Conservation (phyloP, 495 filamentous ascomycete genomes). For the Penicillium egyptiacum region DNA sequence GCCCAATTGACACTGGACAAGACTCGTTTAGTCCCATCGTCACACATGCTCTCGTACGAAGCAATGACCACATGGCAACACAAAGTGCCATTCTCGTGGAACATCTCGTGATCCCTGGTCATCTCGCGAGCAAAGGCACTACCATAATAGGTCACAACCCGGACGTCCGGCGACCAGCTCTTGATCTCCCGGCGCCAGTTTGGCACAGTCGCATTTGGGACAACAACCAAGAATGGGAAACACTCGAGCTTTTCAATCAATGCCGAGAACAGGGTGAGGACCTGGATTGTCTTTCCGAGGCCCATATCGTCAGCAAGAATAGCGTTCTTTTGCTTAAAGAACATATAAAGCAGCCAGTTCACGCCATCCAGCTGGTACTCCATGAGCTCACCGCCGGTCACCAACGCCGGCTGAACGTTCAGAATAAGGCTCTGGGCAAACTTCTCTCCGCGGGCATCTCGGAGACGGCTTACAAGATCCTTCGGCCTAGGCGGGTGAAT, state of each 20-base stretch:
- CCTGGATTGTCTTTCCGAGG: conserved; percentile 94
- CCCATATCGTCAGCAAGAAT: conserved; percentile 99
- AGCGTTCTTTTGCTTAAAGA: conserved; percentile 75
- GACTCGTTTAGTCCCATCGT: conserved; percentile 59
- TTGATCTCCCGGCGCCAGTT: conserved; percentile 99
- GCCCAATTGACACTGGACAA: conserved; percentile 76
- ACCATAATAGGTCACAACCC: conserved; percentile 91
- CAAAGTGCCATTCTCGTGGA: conserved; percentile 61
- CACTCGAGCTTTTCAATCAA: conserved; percentile 76
- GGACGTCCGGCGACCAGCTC: conserved; percentile 81
- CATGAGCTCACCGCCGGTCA: conserved; percentile 84
- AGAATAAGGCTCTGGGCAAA: conserved; percentile 68
- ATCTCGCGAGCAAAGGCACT: conserved; percentile 66
- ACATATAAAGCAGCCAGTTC: conserved; percentile 97
- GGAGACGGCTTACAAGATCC: conserved; percentile 60
- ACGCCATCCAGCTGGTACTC: conserved; percentile 89
- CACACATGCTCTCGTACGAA: conserved; percentile 83
- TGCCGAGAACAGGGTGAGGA: conserved; percentile 77
- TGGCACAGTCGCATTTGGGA: conserved; percentile 89
- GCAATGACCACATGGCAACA: conserved; percentile 91
- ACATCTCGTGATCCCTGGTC: conserved; percentile 78
- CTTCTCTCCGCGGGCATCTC: conserved; percentile 56
- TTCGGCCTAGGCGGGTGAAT: conserved; percentile 55
- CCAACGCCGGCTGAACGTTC: conserved; percentile 67
- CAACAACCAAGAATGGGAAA: conserved; percentile 92